Conservation (phyloP, 441 rosid species). For the Populus trichocarpa region DNA sequence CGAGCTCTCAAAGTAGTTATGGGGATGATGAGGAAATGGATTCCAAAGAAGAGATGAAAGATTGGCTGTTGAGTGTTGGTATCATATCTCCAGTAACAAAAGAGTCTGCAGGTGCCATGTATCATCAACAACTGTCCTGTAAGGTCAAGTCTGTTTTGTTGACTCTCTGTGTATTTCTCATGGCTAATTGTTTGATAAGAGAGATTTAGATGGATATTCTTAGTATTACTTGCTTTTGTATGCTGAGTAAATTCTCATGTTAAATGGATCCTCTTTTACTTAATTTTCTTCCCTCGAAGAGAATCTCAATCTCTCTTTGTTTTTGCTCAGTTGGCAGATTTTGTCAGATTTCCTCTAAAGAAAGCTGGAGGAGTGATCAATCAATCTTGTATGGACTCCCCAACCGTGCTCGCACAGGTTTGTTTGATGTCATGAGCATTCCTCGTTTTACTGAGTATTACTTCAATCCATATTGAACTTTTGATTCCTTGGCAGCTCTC, state of each 20-base stretch:
- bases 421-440: not conserved
- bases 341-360: constrained; percentile 74
- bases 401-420: constrained; percentile 96
- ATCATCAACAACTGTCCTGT: constrained; percentile 71
- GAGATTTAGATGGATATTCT: not conserved
- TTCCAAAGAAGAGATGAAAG: constrained; percentile 88
- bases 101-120: constrained; percentile 87
- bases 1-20: constrained; percentile 49
- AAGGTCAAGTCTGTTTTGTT: constrained; percentile 44
- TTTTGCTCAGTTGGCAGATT: constrained; percentile 78
- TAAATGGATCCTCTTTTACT: not conserved
- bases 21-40: constrained; percentile 81
- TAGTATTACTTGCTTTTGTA: too few relatives aligned
- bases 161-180: not conserved
- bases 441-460: not conserved
- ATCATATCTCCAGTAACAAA: constrained; percentile 91
- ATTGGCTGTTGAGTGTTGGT: constrained; percentile 92
- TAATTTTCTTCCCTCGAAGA: not conserved
- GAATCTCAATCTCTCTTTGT: constrained; percentile 16
- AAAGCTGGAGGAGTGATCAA: constrained; percentile 85
- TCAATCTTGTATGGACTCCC: constrained; percentile 85
- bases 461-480: not conserved
- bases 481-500: not conserved
- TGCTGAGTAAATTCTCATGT: not conserved
- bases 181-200: not conserved